Base-by-base conservation (phyloP, 139 green algal genomes). In the Choricystis sp. region DNA sequence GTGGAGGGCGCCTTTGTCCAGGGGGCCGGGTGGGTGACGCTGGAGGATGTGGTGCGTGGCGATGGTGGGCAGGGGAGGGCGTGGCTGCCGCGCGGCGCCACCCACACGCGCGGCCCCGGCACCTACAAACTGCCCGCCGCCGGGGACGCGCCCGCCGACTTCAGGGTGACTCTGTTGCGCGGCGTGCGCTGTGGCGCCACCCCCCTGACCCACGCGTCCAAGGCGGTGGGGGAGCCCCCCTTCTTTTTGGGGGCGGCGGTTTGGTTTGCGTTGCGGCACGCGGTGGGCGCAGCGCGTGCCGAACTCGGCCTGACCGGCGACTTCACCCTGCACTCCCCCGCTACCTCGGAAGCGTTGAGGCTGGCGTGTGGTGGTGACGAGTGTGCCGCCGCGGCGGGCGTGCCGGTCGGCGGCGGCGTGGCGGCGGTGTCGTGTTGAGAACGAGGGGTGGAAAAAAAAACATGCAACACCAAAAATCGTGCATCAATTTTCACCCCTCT, bases 11-110 rank as follows among this genome's bases (percentile, higher is more conserved):
- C 80, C 16, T 97, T 96, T 67, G 67, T 76, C 65, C 90, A 97
- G 77, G 91, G 91, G 60, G 80, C 98, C 82, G 91, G 91, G 23
- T 98, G 90, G 91, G 69, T 79, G 56, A 87, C 81, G 61, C 78
- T 97, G 9, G 92, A 98, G 83, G 92, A 98, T 83, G 70, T 98
- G 63, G 79, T 90, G 65, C 97, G 90, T 86, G 92, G 91, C 0
- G 91, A 98, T 75, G 74, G 75, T 48, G 65, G 80, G 66, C 86
- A 94, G 72, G n/a, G n/a, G n/a, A n/a, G n/a, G n/a, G 59, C 66
- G 0, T 94, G 86, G 86, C 76, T 96, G 31, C 40, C 40, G 40
- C 86, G 82, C 0, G 91, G 91, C 4, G 64, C 78, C 28, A 80
- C 96, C 22, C 86, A 89, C 71, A 97, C 90, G 0, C 49, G 69